Base-by-base conservation (phyloP, 2,329 filamentous ascomycete species). In the Paecilomyces niveus region DNA sequence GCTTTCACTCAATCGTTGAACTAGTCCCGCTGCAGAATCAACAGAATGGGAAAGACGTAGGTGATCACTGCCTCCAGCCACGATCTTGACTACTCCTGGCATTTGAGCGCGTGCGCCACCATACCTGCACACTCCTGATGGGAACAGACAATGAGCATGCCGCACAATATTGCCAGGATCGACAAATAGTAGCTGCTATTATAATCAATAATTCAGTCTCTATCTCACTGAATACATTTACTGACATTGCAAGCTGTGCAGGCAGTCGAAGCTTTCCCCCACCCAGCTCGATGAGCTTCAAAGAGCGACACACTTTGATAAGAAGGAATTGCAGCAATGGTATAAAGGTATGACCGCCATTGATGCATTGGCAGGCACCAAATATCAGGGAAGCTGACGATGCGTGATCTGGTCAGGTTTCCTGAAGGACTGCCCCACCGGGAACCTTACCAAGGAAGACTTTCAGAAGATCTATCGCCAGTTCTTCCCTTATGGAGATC, bases 401-500 rank as follows among this genome's bases (percentile, higher is more conserved):
- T n/a, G 18, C 54, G 24, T 15, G n/a, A 2, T 57, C 9, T 33
- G 11, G 22, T 22, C 69, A 97, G 93, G 93, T 64, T 97, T 99
- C 80, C 83, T 97, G 62, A 97, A 97, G 81, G 94, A 99, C 78
- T 99, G 94, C 78, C 94, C 94, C 3, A 92, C 90, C 50, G 94
- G 94, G 75, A 96, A 92, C 82, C 88, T 99, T 74, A 94, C 90
- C 70, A 99, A 97, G 79, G 89, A 96, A 72, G 94, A 99, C 77
- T 99, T 99, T 76, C 94, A 97, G 78, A 97, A 97, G 80, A 99
- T 99, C 71, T 99, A 99, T 79, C 90, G 94, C 69, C 94, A 97
- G 76, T 99, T 99, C 84, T 99, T 99, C 77, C 94, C 94, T 13
- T 97, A 97, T 70, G 94, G 94, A 66, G 94, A 99, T 74, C 94